phyloP scores from a whole-genome alignment of 2,329 filamentous ascomycete genomes.

The Cladorrhinum sp. region DNA sequence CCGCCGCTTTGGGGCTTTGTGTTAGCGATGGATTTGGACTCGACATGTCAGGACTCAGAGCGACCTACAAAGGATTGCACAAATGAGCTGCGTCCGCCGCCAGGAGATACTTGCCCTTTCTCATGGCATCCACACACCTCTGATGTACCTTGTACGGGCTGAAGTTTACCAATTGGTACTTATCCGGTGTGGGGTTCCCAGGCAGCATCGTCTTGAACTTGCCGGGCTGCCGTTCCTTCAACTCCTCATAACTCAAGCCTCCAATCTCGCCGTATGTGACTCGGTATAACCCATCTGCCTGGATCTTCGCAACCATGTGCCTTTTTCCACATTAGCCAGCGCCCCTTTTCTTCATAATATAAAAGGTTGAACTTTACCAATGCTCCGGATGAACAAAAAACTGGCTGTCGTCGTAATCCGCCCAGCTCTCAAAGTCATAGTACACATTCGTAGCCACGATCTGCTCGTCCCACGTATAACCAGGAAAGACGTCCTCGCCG shows the following conservation, averaged over 20 bases:
- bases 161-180: constrained; percentile 54
- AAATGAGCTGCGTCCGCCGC: constrained; percentile 34
- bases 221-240: constrained; percentile 48
- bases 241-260: constrained; percentile 51
- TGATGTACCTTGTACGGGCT: constrained; percentile 51
- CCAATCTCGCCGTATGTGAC: constrained; percentile 59
- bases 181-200: constrained; percentile 53
- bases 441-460: constrained; percentile 49
- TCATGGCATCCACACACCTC: constrained; percentile 45
- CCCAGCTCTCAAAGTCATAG: constrained; percentile 20
- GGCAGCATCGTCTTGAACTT: constrained; percentile 58
- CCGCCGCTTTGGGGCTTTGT: constrained; percentile 35
- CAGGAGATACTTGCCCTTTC: constrained; percentile 46
- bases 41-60: background rate
- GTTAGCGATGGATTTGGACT: no score
- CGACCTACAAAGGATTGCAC: constrained; percentile 48
- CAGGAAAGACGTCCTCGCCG: constrained; percentile 37
- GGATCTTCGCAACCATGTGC: constrained; percentile 58
- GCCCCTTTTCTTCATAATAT: no score
- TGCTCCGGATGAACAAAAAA: constrained; percentile 53
- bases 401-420: constrained; percentile 21
- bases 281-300: constrained; percentile 55
- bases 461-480: constrained; percentile 48
- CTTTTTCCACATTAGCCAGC: constrained; percentile 42
- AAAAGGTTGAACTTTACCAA: no score